Percentiles rank a stretch among this genome's conserved stretches.
Evolutionary conservation across 78 protist genomes (phyloP).

Genomic region (Polysphondylium violaceum): DNA sequence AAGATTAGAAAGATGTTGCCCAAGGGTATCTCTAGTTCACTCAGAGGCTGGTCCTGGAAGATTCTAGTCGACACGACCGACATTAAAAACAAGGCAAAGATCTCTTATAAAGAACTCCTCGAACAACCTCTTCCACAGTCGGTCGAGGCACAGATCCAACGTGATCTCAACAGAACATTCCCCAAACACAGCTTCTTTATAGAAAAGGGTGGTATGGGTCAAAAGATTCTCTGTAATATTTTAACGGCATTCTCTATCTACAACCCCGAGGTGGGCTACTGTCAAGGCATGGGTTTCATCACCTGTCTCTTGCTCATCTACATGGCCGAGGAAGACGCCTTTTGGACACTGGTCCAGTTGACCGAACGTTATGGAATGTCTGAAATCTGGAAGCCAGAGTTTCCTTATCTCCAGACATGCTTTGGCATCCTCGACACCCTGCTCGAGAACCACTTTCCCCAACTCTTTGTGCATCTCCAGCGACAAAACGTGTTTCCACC

Average conservation of each 20-base stretch:
- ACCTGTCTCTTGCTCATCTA: constrained; percentile 85
- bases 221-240: constrained; percentile 78
- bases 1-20: constrained; percentile 71
- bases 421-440: constrained; percentile 30
- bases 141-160: constrained; percentile 69
- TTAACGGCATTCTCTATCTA: constrained; percentile 80
- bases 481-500: constrained; percentile 66
- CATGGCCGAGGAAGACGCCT: constrained; percentile 86
- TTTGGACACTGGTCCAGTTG: constrained; percentile 72
- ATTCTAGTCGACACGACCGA: constrained; percentile 13
- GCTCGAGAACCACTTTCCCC: constrained; percentile 42
- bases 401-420: constrained; percentile 68
- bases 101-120: constrained; percentile 16
- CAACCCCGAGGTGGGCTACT: constrained; percentile 88
- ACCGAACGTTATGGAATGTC: constrained; percentile 69
- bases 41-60: constrained; percentile 67
- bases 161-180: constrained; percentile 83
- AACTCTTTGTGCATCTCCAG: constrained; percentile 40
- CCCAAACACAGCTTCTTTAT: constrained; percentile 76
- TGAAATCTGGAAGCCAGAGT: constrained; percentile 71
- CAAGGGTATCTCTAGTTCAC: constrained; percentile 83
- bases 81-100: constrained; percentile 48
- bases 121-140: constrained; percentile 10
- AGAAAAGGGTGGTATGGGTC: constrained; percentile 80
- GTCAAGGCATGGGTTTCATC: constrained; percentile 92